These are phyloP conservation scores for Amaranthus hypochondriacus DNA, from an alignment of 148 eudicot genomes.

Conservation along the genomic window DNA sequence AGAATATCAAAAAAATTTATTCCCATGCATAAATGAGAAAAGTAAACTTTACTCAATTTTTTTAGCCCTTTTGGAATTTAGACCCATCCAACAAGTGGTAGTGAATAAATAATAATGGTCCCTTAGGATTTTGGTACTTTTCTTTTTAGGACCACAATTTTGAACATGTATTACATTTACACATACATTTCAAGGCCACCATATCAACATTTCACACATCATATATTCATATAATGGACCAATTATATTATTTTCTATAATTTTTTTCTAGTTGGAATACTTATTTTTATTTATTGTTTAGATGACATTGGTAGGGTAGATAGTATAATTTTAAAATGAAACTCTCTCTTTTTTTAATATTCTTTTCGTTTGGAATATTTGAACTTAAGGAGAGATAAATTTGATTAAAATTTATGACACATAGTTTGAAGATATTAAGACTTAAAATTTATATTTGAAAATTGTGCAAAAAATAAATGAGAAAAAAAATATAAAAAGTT, in stretches of 20 bases:
- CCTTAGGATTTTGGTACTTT: not conserved
- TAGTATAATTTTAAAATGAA: not conserved
- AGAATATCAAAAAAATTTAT: not conserved
- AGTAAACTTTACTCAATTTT: not conserved
- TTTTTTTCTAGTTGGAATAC: not conserved
- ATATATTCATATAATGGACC: not conserved
- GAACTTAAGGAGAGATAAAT: no score
- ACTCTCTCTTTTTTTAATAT: not conserved
- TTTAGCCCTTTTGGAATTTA: not conserved
- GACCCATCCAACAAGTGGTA: not conserved
- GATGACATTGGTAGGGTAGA: not conserved
- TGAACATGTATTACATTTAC: not conserved
- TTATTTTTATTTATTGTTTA: not conserved
- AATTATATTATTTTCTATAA: not conserved
- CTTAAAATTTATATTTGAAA: no score
- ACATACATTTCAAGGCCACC: not conserved
- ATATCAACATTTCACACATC: not conserved
- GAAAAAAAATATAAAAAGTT: no score
- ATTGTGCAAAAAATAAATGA: no score
- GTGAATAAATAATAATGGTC: not conserved
- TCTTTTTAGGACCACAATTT: no score
- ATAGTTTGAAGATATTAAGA: no score
- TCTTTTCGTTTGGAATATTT: no score
- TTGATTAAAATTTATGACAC: no score
- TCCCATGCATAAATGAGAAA: slow-evolving; percentile 4